Evolutionary conservation across 225 moss, liverwort and hornwort species (phyloP), one percentile per base, ranked within the genome.

Genomic region (Asterella californica): DNA sequence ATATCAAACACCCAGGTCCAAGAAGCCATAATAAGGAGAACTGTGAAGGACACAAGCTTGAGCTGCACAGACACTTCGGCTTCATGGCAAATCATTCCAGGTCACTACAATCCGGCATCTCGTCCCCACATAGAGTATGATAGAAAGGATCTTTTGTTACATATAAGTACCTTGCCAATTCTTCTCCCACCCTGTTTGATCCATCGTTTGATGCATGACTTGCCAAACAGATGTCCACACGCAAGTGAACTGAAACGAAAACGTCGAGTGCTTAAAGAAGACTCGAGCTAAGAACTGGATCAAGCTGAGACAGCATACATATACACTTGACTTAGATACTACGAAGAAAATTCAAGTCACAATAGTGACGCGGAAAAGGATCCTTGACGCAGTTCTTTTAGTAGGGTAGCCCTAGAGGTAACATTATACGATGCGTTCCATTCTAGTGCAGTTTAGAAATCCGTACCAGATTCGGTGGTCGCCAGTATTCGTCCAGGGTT

Each of bases 181-280:
- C 83, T 92, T 79, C 75, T 92, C 52, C 87, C 90, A 64, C 85
- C 80, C 76, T 84, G 83, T 76, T 83, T 88, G 80, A 95, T 84
- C 95, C 95, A 95, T 55, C 93, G 91, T 73, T 85, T 89, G 79
- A 95, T 95, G 81, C 95, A 95, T 74, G 88, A 83, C 81, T 90
- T 88, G 53, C 95, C 95, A 73, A 93, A 95, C 5, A 95, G 82
- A 75, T 95, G 95, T 0, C 95, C 95, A 88, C 95, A 95, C 68
- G 90, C 88, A 78, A 95, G 85, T 65, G 90, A 88, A 80, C 95
- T 92, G 83, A 48, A 77, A 62, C 15, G 61, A 79, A 36, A 75
- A 45, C 50, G 14, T 52, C 74, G 30, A 30, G 2, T 72, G 22
- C 52, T 75, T 42, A 46, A 37, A 70, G 7, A 70, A 1, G 15